These are phyloP conservation scores for Agapanthus africanus DNA, from an alignment of 106 monocot species.

Conservation along the genomic window DNA sequence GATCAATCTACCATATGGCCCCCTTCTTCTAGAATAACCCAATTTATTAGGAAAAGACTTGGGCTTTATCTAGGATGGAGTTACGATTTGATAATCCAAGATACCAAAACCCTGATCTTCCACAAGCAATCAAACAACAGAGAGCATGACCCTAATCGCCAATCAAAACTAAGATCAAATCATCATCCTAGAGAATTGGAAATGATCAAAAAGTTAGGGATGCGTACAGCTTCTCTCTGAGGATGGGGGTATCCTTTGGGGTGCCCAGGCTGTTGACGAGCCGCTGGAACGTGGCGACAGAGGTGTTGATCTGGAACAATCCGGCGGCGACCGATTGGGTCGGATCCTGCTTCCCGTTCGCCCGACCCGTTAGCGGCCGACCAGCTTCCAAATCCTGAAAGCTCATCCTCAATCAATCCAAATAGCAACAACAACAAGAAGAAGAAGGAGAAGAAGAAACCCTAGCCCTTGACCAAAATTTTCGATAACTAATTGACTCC, in stretches of 20 bases:
- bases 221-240: slow-evolving; percentile 74
- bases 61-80: no score
- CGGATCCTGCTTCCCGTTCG: slow-evolving; percentile 39
- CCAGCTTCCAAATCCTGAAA: slow-evolving; percentile 78
- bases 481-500: no score
- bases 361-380: slow-evolving; percentile 21
- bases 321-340: slow-evolving; percentile 64
- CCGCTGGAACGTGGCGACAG: slow-evolving; percentile 60
- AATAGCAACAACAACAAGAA: neutral
- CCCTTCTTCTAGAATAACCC: no score
- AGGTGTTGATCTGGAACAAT: slow-evolving; percentile 78
- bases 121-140: no score
- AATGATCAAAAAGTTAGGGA: neutral
- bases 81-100: no score
- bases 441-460: neutral
- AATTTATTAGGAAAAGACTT: no score
- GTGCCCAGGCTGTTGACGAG: slow-evolving; percentile 84
- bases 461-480: no score
- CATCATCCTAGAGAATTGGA: neutral
- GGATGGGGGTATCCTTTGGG: slow-evolving; percentile 78
- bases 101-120: no score
- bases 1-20: no score
- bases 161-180: neutral
- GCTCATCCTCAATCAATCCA: slow-evolving; percentile 38
- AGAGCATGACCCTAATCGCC: no score